Evolutionary conservation across 305 asterid genomes (phyloP).

Genomic region (Solanum chacoense): DNA sequence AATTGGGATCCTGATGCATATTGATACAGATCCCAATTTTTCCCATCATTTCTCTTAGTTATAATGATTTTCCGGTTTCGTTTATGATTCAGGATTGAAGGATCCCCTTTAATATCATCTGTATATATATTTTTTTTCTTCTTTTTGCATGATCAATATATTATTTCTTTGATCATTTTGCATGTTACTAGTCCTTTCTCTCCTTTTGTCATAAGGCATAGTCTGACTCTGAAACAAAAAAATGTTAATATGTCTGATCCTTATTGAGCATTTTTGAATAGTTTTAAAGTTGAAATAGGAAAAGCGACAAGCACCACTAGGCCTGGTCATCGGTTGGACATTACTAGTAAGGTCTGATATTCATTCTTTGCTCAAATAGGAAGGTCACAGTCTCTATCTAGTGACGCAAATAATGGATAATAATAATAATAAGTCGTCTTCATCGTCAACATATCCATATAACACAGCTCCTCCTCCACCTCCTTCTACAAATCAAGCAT

Average conservation of each 20-base stretch:
- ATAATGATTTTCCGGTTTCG: neutral
- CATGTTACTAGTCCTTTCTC: neutral
- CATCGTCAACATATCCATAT: neutral
- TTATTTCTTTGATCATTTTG: neutral
- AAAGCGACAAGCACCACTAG: neutral
- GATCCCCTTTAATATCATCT: neutral
- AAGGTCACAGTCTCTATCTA: neutral
- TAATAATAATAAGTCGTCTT: neutral
- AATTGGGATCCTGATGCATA: neutral
- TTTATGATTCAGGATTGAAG: neutral
- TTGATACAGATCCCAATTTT: neutral
- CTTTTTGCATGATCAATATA: neutral
- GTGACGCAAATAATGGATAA: neutral
- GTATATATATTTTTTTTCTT: neutral
- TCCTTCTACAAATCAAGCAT: neutral
- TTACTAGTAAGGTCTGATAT: neutral
- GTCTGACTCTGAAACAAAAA: neutral
- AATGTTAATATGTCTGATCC: neutral
- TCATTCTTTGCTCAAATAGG: neutral
- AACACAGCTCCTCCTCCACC: neutral
- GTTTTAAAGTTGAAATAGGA: neutral
- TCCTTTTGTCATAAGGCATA: neutral
- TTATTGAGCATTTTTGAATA: neutral
- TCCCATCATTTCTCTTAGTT: neutral
- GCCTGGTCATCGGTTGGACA: neutral